Evolutionary conservation across 768 basidiomycete species (phyloP), one percentile per base, ranked within the genome.

Genomic region (Tricholoma furcatifolium): DNA sequence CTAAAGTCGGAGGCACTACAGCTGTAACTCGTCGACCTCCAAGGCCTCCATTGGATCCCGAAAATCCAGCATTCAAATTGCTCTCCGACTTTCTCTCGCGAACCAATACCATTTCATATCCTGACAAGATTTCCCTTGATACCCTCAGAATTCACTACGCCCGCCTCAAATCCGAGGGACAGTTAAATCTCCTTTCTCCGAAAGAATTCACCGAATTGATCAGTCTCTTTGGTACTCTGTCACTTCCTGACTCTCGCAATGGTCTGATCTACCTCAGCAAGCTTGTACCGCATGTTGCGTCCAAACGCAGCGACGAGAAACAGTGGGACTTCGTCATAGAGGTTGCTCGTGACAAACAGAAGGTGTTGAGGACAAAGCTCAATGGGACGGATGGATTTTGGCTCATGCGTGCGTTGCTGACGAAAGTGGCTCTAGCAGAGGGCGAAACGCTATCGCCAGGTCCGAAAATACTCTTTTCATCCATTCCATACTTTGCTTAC

Each of bases 321-420:
- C 74, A 80, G 60, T 87, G 84, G 85, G 36, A 69, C 14, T 73
- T 83, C 45, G 64, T 85, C 10, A 43, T 74, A 41, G 68, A 72
- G 47, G 58, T 86, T 10, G 73, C 71, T 8, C 65, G 61, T 32
- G 76, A 79, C 60, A 85, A 84, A 64, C 58, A 63, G 34, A 50
- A 42, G 34, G 51, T 56, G 32, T 52, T 68, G n/a, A 69, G 66
- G 34, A 63, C 70, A 51, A 14, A 53, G 8, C 60, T 79, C 38
- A 63, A 60, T 14, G 65, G 69, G 39, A 70, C 75, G n/a, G 84
- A 87, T 61, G 72, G 74, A 43, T 87, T 80, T 64, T 88, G 85
- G 85, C 62, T 80, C 43, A 79, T 87, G 79, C 76, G 68, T 31
- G 77, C 77, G 11, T 60, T 69, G 27, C 65, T 82, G 8, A 71